Conservation (phyloP, 495 filamentous ascomycete species). For the Astrocystis sublimbata region DNA sequence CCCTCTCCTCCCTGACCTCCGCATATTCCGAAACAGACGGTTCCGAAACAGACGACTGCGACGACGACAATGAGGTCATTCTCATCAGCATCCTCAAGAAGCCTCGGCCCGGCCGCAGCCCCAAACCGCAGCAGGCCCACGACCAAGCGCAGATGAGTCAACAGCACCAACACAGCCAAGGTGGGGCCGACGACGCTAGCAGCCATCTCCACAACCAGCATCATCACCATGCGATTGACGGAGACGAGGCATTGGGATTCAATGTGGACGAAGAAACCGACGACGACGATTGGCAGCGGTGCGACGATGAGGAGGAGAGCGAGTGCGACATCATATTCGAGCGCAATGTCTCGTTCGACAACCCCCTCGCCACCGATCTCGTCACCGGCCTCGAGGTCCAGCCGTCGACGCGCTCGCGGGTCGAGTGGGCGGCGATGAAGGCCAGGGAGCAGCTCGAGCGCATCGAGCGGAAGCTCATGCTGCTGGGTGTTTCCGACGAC, state of each 20-base stretch:
- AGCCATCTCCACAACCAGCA: too few species aligned
- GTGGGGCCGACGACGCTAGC: background rate
- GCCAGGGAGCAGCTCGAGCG: background rate
- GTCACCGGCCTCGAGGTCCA: background rate
- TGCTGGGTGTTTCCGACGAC: background rate
- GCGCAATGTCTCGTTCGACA: conserved; percentile 8
- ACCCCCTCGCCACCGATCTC: conserved; percentile 9
- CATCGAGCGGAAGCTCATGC: background rate
- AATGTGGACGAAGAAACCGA: background rate
- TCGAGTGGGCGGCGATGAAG: conserved; percentile 4
- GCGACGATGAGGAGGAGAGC: background rate
- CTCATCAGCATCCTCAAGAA: conserved; percentile 11
- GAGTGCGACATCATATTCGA: conserved; percentile 6
- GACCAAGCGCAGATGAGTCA: background rate
- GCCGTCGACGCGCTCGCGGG: background rate
- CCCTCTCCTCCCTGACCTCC: conserved; percentile 5
- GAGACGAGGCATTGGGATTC: background rate
- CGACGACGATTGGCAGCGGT: background rate
- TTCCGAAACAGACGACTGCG: background rate
- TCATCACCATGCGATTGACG: too few species aligned
- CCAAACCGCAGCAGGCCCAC: background rate
- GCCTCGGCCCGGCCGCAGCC: background rate
- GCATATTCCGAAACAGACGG: conserved; percentile 4
- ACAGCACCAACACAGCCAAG: background rate
- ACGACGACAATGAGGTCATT: background rate